Conservation (phyloP, 495 filamentous ascomycete genomes). For the Chaetomium tenue region DNA sequence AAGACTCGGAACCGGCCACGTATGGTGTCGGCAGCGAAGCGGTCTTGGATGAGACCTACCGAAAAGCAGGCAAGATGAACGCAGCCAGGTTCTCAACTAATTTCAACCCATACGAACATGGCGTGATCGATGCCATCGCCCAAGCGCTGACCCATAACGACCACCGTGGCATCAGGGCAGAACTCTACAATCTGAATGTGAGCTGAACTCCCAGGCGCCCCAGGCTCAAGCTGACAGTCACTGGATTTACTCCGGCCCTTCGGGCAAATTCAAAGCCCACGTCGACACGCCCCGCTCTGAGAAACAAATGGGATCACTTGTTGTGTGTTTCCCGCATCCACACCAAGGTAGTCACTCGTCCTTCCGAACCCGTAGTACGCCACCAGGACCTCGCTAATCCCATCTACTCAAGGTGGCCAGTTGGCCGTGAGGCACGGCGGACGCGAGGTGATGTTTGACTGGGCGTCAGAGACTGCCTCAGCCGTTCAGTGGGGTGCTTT, state of each 20-base stretch:
- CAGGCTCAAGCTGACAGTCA: background rate
- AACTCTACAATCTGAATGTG: constrained; percentile 60
- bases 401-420: constrained; percentile 34
- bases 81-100: constrained; percentile 42
- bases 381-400: constrained; percentile 19
- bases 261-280: constrained; percentile 52
- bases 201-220: background rate
- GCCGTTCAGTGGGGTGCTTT: constrained; percentile 59
- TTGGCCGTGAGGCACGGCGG: background rate
- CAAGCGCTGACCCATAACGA: constrained; percentile 38
- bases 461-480: constrained; percentile 31
- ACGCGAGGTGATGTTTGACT: constrained; percentile 34
- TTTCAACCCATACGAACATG: constrained; percentile 53
- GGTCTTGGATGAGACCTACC: constrained; percentile 50
- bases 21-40: constrained; percentile 48
- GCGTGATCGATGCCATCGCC: constrained; percentile 51
- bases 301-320: constrained; percentile 55
- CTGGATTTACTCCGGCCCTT: constrained; percentile 49
- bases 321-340: constrained; percentile 51
- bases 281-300: constrained; percentile 55
- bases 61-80: constrained; percentile 53
- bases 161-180: constrained; percentile 37
- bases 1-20: constrained; percentile 44
- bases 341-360: constrained; percentile 37
- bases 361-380: background rate